Conservation (phyloP, 106 monocot species). For the Agapanthus africanus region DNA sequence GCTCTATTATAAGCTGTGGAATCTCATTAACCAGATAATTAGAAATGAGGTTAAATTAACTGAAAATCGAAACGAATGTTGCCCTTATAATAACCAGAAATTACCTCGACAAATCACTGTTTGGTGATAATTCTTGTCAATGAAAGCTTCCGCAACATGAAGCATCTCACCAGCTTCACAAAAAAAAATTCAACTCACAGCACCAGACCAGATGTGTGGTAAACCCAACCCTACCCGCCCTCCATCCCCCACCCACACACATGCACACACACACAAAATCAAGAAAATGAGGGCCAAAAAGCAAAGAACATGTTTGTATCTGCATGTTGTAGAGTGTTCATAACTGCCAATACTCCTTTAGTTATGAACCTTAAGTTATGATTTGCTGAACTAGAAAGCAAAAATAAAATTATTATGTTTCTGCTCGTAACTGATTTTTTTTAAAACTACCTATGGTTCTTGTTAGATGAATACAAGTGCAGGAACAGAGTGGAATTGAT, state of each 20-base stretch:
- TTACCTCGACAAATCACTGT: constrained; percentile 94
- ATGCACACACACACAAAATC: too few relatives aligned
- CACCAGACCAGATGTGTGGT: too few relatives aligned
- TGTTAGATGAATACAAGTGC: background rate
- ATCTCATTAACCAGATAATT: constrained; percentile 5
- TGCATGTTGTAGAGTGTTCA: background rate
- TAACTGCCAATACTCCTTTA: background rate
- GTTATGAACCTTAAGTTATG: background rate
- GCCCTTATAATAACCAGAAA: background rate
- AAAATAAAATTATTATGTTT: background rate
- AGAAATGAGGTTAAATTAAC: constrained; percentile 1
- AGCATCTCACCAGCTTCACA: constrained; percentile 98
- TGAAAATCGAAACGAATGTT: background rate
- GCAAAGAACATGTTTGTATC: background rate
- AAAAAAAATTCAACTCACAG: too few relatives aligned
- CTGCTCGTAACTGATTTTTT: too few relatives aligned
- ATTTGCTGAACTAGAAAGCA: background rate
- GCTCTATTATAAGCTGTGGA: constrained; percentile 85
- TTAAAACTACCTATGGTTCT: too few relatives aligned
- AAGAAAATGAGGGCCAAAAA: too few relatives aligned
- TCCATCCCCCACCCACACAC: too few relatives aligned
- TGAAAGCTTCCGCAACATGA: constrained; percentile 89
- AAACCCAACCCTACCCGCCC: too few relatives aligned
- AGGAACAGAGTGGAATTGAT: too few relatives aligned
- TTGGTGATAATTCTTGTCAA: constrained; percentile 85